Conservation (phyloP, 164 flowering plant species). For the Vitis labrusca region DNA sequence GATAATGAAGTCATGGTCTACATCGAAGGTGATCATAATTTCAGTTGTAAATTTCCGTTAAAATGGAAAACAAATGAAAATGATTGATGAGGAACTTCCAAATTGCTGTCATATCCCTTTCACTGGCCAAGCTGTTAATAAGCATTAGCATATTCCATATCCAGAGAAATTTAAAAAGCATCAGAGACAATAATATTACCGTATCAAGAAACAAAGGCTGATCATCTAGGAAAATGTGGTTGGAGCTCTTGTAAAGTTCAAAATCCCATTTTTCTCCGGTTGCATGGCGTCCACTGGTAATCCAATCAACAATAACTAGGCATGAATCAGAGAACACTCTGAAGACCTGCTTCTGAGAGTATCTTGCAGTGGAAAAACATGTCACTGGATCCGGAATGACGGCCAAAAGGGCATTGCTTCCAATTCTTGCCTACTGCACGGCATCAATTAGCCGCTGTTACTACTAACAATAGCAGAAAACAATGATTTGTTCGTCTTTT, state of each 20-base stretch:
- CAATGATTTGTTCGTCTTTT: neutral
- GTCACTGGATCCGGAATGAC: conserved; percentile 97
- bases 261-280: conserved; percentile 97
- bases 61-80: neutral
- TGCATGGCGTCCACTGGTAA: conserved; percentile 97
- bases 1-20: neutral
- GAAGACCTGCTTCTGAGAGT: conserved; percentile 84
- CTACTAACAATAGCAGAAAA: neutral
- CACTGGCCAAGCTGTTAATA: too few relatives aligned
- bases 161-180: neutral
- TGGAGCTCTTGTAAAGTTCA: conserved; percentile 71
- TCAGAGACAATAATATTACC: conserved; percentile 38
- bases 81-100: neutral
- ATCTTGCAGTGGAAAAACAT: conserved; percentile 86
- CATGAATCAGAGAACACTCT: conserved; percentile 61
- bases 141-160: too few relatives aligned
- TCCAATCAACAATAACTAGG: conserved; percentile 93
- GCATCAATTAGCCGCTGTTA: conserved; percentile 28
- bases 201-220: conserved; percentile 90
- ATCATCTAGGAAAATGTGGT: conserved; percentile 53
- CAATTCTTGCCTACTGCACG: conserved; percentile 82
- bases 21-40: neutral
- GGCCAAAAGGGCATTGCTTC: conserved; percentile 66
- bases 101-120: too few relatives aligned
- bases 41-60: neutral